A percentile compares a stretch with the other conserved stretches of the same genome.
These are phyloP conservation scores for Boletus pseudo-olivaceus DNA, from an alignment of 768 basidiomycete species.

Conservation along the genomic window DNA sequence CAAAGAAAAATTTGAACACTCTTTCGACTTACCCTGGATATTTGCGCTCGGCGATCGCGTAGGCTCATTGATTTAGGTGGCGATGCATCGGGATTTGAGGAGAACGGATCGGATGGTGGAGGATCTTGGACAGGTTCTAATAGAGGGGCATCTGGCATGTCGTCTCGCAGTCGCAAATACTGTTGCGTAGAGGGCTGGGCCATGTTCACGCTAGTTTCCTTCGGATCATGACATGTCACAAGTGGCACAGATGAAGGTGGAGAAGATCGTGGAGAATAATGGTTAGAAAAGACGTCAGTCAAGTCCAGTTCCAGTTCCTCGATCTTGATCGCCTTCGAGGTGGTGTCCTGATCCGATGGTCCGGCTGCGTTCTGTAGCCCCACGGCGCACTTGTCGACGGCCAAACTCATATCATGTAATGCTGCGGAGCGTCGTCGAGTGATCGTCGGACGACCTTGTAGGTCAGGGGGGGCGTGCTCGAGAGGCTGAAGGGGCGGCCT, in stretches of 20 bases:
- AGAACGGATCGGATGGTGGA: background rate
- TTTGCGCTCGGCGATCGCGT: slow-evolving; percentile 31
- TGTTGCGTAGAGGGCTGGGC: background rate
- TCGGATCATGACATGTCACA: background rate
- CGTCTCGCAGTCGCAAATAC: background rate
- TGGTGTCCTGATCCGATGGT: background rate
- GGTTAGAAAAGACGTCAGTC: slow-evolving; percentile 12
- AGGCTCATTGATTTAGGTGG: slow-evolving; percentile 29
- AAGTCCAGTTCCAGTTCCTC: slow-evolving; percentile 13
- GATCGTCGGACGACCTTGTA: background rate
- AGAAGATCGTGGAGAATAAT: slow-evolving; percentile 15
- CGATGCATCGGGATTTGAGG: slow-evolving; percentile 8
- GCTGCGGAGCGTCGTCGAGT: background rate
- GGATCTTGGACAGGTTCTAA: background rate
- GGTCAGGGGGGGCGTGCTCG: background rate
- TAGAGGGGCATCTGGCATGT: background rate
- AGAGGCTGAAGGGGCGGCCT: background rate
- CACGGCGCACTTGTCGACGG: background rate
- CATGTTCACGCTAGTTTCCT: background rate
- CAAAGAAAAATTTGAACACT: background rate
- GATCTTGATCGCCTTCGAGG: slow-evolving; percentile 14
- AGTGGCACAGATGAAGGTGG: slow-evolving; percentile 4
- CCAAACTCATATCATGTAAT: background rate
- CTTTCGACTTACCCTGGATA: slow-evolving; percentile 20
- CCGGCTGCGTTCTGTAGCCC: background rate